Evolutionary conservation across 441 rosid species (phyloP), one percentile per base, ranked within the genome.

Genomic region (Geranium incanum): DNA sequence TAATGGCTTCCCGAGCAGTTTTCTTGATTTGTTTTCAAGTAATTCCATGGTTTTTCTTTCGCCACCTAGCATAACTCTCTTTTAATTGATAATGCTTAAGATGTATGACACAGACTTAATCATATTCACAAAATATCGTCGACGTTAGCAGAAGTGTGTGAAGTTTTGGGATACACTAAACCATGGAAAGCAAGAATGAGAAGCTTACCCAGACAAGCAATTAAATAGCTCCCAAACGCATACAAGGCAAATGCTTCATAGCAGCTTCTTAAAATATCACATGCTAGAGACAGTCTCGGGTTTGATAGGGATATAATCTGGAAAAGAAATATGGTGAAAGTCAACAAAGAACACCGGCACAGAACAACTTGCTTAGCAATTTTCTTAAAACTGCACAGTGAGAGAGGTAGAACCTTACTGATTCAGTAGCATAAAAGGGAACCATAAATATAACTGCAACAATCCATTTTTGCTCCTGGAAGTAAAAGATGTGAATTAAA

Each of bases 211-310:
- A 93, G 85, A 79, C 97, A 93, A 60, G 98, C 95, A 72, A 93
- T 83, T 85, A 93, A 81, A 79, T 89, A 91, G 76, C 97, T 89
- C 68, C 97, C 95, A 71, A 91, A 93, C 63, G 97, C 84, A 67
- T 93, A 93, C 72, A 89, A 77, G 66, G 96, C 98, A 78, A 91
- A 89, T 36, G 98, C 98, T 75, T 93, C 98, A 23, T 89, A 87
- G 81, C 95, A 89, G 81, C 80, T 89, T 78, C 96, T 93, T 84
- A 93, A 60, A 72, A 84, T 85, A 80, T 93, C 97, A 78, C 96
- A 89, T 6, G 84, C 87, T 71, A 91, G 81, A 21, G 96, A 88
- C 57, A 85, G 50, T 72, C 45, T 84, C 12, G 90, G 74, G 71
- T 88, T 84, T 84, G 80, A 84, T 79, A 93, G 78, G 12, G 97